Conservation (phyloP, 2,329 filamentous ascomycete genomes). For the Curvularia verruculosa region DNA sequence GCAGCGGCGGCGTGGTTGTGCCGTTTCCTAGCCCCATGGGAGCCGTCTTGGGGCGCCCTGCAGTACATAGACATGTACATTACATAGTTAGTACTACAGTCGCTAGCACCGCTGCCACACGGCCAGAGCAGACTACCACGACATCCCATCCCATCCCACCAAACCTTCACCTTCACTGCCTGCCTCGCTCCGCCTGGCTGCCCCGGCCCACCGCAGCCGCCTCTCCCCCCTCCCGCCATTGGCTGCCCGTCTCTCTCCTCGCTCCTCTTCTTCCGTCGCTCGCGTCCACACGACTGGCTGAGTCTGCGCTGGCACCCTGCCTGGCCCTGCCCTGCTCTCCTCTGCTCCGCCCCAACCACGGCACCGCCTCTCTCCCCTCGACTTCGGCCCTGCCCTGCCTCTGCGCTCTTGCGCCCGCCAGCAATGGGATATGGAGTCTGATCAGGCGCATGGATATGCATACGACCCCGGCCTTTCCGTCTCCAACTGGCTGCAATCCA, state of each 20-base stretch:
- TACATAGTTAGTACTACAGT: too few relatives aligned
- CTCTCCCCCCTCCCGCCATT: slow-evolving; percentile 9
- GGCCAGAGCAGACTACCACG: background rate
- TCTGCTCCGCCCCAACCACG: slow-evolving; percentile 8
- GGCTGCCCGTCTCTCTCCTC: background rate
- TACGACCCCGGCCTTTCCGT: slow-evolving; percentile 19
- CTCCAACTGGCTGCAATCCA: slow-evolving; percentile 44
- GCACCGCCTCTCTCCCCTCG: slow-evolving; percentile 13
- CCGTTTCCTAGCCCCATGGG: slow-evolving; percentile 10
- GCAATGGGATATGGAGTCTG: slow-evolving; percentile 23
- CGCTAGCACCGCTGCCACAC: background rate
- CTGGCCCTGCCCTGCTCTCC: background rate
- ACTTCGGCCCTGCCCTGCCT: slow-evolving; percentile 20
- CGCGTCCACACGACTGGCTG: background rate
- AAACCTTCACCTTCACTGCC: background rate
- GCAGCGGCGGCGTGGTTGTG: slow-evolving; percentile 13
- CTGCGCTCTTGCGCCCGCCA: slow-evolving; percentile 17
- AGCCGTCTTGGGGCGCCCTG: background rate
- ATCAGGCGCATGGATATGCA: slow-evolving; percentile 21
- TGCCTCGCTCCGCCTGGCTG: background rate
- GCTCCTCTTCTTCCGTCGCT: too few relatives aligned
- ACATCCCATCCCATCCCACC: background rate
- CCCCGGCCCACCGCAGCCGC: slow-evolving; percentile 1
- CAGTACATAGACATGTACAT: background rate
- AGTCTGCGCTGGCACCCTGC: slow-evolving; percentile 14